phyloP scores from a whole-genome alignment of 306 rosid genomes.

The Luffa acutangula region DNA sequence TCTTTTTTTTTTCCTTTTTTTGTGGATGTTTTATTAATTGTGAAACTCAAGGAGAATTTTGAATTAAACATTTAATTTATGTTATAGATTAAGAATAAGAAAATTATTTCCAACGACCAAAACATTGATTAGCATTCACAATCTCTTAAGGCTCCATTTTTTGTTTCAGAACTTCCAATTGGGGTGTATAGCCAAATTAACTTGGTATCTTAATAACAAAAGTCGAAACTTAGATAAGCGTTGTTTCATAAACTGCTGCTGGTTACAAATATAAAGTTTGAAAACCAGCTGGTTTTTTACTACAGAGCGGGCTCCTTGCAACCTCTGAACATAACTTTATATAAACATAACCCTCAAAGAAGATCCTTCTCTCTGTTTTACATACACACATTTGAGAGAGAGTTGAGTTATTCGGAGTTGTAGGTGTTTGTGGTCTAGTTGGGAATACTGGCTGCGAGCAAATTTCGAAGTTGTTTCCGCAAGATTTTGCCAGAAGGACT shows the following conservation, averaged over 20 bases:
- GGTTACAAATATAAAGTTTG: not conserved
- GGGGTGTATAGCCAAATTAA: not conserved
- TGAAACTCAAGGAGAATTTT: too few relatives aligned
- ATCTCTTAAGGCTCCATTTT: not conserved
- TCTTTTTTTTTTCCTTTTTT: too few relatives aligned
- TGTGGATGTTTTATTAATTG: too few relatives aligned
- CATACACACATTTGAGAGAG: not conserved
- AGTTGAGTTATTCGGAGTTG: not conserved
- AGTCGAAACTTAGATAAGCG: not conserved
- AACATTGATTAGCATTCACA: not conserved
- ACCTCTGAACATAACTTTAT: not conserved
- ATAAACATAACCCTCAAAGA: not conserved
- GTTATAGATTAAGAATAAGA: too few relatives aligned
- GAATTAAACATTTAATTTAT: too few relatives aligned
- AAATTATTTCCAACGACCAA: too few relatives aligned
- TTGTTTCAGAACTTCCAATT: not conserved
- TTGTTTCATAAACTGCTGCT: not conserved
- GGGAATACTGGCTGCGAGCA: slow-evolving; percentile 21
- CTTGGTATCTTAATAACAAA: not conserved
- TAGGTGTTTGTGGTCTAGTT: slow-evolving; percentile 16
- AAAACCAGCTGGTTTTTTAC: not conserved
- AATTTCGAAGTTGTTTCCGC: slow-evolving; percentile 40
- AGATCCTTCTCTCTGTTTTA: not conserved
- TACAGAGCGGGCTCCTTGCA: not conserved
- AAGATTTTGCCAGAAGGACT: slow-evolving; percentile 64